phyloP scores from a whole-genome alignment of 2,329 filamentous ascomycete genomes.

The Ciborinia camelliae region DNA sequence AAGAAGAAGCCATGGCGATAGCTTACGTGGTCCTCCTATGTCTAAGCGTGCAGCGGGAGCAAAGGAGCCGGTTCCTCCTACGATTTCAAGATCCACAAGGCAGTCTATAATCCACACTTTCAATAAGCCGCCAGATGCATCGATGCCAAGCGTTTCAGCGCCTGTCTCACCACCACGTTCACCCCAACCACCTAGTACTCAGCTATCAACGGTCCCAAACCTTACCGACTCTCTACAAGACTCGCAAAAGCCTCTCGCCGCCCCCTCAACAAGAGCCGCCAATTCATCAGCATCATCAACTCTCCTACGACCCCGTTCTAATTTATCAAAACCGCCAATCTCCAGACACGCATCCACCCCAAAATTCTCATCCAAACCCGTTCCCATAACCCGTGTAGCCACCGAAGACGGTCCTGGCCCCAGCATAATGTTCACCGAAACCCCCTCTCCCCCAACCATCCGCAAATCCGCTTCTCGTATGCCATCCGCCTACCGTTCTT shows the following conservation, averaged over 20 bases:
- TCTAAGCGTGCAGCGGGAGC: constrained; percentile 37
- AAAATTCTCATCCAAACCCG: constrained; percentile 35
- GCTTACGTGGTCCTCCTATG: constrained; percentile 35
- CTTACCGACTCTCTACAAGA: constrained; percentile 44
- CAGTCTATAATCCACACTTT: constrained; percentile 3
- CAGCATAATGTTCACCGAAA: constrained; percentile 61
- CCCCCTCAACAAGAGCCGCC: constrained; percentile 47
- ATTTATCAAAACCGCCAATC: constrained; percentile 43
- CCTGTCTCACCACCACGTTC: constrained; percentile 13
- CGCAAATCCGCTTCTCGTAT: constrained; percentile 31
- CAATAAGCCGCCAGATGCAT: background rate
- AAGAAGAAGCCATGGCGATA: constrained; percentile 44
- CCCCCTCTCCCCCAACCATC: constrained; percentile 25
- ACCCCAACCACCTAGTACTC: constrained; percentile 15
- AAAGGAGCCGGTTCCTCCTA: constrained; percentile 30
- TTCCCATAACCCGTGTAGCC: constrained; percentile 44
- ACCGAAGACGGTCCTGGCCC: constrained; percentile 63
- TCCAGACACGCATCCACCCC: constrained; percentile 38
- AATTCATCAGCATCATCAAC: background rate
- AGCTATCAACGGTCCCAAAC: constrained; percentile 24
- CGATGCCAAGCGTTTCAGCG: background rate
- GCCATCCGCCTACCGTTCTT: constrained; percentile 30
- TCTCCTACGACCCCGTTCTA: constrained; percentile 50
- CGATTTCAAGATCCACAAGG: constrained; percentile 23
- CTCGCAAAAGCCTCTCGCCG: constrained; percentile 68